phyloP scores from a whole-genome alignment of 2,329 filamentous ascomycete species.

The Hymenoscyphus albidus region DNA sequence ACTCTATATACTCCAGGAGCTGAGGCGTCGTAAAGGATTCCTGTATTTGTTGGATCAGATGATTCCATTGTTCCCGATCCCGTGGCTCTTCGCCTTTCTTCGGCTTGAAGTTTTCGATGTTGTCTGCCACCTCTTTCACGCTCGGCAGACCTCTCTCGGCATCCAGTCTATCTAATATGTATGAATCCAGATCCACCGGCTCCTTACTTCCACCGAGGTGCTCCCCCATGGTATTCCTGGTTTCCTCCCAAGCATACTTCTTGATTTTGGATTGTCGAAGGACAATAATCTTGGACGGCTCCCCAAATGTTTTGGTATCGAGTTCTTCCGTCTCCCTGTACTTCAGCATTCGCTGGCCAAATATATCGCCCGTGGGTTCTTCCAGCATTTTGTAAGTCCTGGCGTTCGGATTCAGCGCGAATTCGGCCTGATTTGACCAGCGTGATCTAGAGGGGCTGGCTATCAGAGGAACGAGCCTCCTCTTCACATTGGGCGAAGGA shows the following conservation, averaged over 20 bases:
- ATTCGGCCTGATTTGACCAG: background rate
- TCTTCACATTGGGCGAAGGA: background rate
- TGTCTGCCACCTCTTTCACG: conserved; percentile 28
- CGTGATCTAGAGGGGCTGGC: background rate
- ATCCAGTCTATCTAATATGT: conserved; percentile 31
- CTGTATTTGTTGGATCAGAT: conserved; percentile 28
- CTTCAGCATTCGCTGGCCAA: conserved; percentile 21
- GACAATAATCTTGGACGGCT: conserved; percentile 31
- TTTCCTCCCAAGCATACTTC: conserved; percentile 12
- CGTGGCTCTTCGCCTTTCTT: conserved; percentile 14
- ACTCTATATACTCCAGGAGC: conserved; percentile 29
- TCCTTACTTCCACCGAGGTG: background rate
- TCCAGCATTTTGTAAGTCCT: background rate
- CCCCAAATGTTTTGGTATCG: conserved; percentile 24
- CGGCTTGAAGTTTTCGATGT: conserved; percentile 32
- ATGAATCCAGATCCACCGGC: conserved; percentile 23
- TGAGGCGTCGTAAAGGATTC: conserved; percentile 32
- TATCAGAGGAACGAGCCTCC: background rate
- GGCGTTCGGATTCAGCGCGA: background rate
- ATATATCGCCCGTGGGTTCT: conserved; percentile 10
- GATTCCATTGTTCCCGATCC: conserved; percentile 29
- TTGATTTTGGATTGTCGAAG: conserved; percentile 30
- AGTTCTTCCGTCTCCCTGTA: conserved; percentile 25
- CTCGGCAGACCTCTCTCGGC: conserved; percentile 31
- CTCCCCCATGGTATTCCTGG: background rate